Conservation (phyloP, 345 rosid genomes). For the Geranium brycei region DNA sequence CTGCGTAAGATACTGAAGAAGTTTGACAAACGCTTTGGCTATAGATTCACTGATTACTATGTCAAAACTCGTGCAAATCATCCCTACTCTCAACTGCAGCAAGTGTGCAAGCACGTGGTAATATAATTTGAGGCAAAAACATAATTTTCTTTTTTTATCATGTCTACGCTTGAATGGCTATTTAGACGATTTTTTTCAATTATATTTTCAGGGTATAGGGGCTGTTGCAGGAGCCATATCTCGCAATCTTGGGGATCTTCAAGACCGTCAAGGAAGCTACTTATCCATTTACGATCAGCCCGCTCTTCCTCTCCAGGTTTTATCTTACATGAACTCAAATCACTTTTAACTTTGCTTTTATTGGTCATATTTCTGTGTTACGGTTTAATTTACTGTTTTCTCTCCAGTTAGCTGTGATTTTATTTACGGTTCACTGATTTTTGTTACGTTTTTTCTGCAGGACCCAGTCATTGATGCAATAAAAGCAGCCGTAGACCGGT, state of each 20-base stretch:
- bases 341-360: no score
- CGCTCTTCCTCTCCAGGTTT: conserved; percentile 69
- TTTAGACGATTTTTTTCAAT: background rate
- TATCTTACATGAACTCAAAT: conserved; percentile 7
- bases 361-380: background rate
- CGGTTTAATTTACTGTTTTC: background rate
- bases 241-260: conserved; percentile 94
- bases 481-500: conserved; percentile 80
- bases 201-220: conserved; percentile 63
- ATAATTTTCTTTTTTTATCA: conserved; percentile 8
- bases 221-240: conserved; percentile 98
- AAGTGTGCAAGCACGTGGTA: conserved; percentile 99
- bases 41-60: conserved; percentile 84
- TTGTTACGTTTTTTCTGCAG: conserved; percentile 24
- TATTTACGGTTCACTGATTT: conserved; percentile 1
- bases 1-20: conserved; percentile 93
- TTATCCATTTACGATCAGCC: conserved; percentile 90
- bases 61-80: conserved; percentile 97
- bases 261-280: conserved; percentile 91
- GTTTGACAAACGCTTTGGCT: conserved; percentile 92
- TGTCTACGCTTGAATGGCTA: conserved; percentile 1
- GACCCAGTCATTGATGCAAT: conserved; percentile 79
- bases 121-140: conserved; percentile 6
- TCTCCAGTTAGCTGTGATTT: background rate
- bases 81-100: conserved; percentile 96